Base-by-base conservation (phyloP, 2,329 filamentous ascomycete species). In the Mycosphaerella sp. region DNA sequence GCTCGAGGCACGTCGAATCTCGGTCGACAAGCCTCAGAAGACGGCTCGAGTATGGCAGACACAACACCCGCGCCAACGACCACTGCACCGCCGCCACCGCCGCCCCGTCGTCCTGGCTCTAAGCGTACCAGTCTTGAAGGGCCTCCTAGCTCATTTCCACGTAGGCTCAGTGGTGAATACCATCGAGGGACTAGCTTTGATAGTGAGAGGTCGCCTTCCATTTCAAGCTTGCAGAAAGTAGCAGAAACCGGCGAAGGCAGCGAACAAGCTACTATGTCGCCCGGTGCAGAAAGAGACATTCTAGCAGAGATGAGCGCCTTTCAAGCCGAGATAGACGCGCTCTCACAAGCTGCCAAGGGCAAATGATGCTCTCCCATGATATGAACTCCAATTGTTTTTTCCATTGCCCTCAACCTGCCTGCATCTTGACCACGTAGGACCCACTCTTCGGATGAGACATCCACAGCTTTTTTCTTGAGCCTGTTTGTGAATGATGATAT, bases 231-330 rank as follows among this genome's bases (percentile, higher is more conserved):
- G 44, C 50, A 54, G 41, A 55, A 57, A 42, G 56, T 59, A 4
- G 53, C 50, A 6, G 58, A 60, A 43, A 37, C 28, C 27, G 46
- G 50, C 14, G 49, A 56, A 28, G 36, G 41, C 27, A 35, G 17
- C 3, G 53, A 55, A 36, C 51, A 58, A 13, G 39, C 50, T 5
- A 43, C 53, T 27, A 10, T 36, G 6, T 49, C 49, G 25, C 47
- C 52, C 18, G 36, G 48, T 9, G 9, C 52, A 4, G 49, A 55
- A 37, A 47, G 54, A 21, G 59, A 66, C 48, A 59, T 66, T 4
- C 49, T 67, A 34, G 64, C 62, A 10, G 64, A 67, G 44, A 59
- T 67, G 57, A 44, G 56, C 9, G 62, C 64, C 12, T 62, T 66
- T 44, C 62, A 66, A 50, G 62, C 57, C 2, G 64, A 66, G 51